Base-by-base conservation (phyloP, 1,284 basidiomycete genomes). In the Boletus semigastroideus region DNA sequence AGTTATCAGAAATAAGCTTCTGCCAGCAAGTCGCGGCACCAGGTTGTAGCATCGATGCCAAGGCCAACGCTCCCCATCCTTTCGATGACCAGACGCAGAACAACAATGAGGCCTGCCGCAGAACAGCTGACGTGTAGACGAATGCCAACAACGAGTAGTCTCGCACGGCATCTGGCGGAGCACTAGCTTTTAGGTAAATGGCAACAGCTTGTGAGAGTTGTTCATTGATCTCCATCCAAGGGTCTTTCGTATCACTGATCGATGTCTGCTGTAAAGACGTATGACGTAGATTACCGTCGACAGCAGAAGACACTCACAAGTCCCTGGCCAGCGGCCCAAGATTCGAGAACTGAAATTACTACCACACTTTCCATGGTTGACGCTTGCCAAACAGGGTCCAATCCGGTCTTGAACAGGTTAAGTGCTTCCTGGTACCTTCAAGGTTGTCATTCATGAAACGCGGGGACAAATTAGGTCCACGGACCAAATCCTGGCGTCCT, bases 371-470 rank as follows among this genome's bases (percentile, higher is more conserved):
- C 94, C 40, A 92, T 74, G 0, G 86, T 85, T 17, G 88, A 84
- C 0, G 90, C 94, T 66, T 94, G 87, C 94, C 94, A 98, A 19
- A 88, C 76, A 17, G 80, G 71, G 68, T 98, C 94, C 40, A 83
- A 80, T 6, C 84, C 79, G 1, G 76, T 75, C 64, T 87, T 90
- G 58, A 91, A 84, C 25, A 89, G 67, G 40, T 80, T 78, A 9
- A 91, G 72, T 7, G 92, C 88, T 71, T 97, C 93, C 49, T 83
- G 82, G 70, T 93, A 97, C 83, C 92, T 93, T 63, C 31, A 54
- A 52, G 47, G 42, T 46, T 54, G 60, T 64, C 51, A 55, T 60
- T 52, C 56, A 50, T 56, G 70, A 51, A 60, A 62, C 44, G 53
- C 30, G 46, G 43, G 45, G 42, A 47, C 33, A 55, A 54, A 49